Evolutionary conservation across 306 rosid genomes (phyloP).

Genomic region (Gillenia trifoliata): DNA sequence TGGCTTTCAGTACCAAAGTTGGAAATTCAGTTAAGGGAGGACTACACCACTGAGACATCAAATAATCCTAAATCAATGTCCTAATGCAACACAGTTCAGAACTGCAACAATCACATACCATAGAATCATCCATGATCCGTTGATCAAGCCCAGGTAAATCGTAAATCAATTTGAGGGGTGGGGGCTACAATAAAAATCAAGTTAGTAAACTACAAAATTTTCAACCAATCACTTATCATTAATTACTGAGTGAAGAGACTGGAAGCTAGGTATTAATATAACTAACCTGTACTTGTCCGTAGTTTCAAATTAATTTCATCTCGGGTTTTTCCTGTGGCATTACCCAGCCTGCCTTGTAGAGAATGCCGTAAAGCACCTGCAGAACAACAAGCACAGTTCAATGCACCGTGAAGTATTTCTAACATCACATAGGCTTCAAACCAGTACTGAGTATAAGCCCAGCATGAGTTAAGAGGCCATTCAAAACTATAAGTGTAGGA

Average conservation of each 20-base stretch:
- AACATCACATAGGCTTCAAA: not conserved
- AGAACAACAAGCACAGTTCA: conserved; percentile 9
- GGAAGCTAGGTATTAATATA: conserved; percentile 13
- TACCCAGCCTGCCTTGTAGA: conserved; percentile 87
- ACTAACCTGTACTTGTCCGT: conserved; percentile 89
- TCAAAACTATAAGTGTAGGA: too few relatives aligned
- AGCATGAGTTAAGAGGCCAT: not conserved
- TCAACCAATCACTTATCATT: not conserved
- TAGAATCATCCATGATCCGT: conserved; percentile 79
- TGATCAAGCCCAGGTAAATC: conserved; percentile 99
- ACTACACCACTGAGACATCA: not conserved
- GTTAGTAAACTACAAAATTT: not conserved
- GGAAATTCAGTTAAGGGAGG: not conserved
- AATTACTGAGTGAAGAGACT: not conserved
- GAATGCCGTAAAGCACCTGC: conserved; percentile 97
- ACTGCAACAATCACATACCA: conserved; percentile 48
- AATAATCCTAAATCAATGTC: too few relatives aligned
- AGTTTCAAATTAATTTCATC: conserved; percentile 90
- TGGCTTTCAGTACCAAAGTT: not conserved
- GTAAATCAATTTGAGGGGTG: conserved; percentile 81
- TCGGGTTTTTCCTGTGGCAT: conserved; percentile 61
- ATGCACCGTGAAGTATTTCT: not conserved
- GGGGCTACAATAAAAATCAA: conserved; percentile 53
- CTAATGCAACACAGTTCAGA: too few relatives aligned
- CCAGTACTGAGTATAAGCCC: not conserved